phyloP scores from a whole-genome alignment of 345 rosid genomes.

The Populus tremula region DNA sequence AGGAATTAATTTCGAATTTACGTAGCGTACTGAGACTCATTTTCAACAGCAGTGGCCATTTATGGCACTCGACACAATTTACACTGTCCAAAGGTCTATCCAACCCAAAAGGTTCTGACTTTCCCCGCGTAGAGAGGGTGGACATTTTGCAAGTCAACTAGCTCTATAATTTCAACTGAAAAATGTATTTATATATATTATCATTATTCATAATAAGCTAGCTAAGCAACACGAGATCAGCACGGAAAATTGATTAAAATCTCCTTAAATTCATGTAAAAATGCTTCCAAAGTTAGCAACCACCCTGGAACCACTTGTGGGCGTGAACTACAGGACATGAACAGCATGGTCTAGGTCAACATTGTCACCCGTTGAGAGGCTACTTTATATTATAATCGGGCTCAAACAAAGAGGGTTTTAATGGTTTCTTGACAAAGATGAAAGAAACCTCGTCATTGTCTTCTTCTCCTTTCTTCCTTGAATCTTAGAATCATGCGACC shows the following conservation, averaged over 20 bases:
- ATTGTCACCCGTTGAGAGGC: background rate
- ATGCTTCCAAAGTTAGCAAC: background rate
- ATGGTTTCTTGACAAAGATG: background rate
- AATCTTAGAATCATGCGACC: background rate
- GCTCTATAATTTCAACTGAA: too few species aligned
- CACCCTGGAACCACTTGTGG: background rate
- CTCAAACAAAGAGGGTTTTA: background rate
- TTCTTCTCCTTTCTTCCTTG: background rate
- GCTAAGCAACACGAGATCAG: background rate
- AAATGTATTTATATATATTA: background rate
- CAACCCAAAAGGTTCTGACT: background rate
- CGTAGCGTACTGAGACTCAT: background rate
- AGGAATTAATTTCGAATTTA: background rate
- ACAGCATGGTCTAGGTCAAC: background rate
- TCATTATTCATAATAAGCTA: background rate
- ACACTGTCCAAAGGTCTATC: background rate
- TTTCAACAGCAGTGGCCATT: background rate
- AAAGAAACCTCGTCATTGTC: background rate
- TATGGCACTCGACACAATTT: background rate
- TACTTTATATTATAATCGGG: background rate
- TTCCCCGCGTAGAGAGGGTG: background rate
- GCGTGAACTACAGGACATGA: background rate
- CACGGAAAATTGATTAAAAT: background rate
- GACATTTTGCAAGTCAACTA: background rate
- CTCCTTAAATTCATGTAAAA: background rate